Conservation (phyloP, 306 rosid species). For the Glycine tomentella region DNA sequence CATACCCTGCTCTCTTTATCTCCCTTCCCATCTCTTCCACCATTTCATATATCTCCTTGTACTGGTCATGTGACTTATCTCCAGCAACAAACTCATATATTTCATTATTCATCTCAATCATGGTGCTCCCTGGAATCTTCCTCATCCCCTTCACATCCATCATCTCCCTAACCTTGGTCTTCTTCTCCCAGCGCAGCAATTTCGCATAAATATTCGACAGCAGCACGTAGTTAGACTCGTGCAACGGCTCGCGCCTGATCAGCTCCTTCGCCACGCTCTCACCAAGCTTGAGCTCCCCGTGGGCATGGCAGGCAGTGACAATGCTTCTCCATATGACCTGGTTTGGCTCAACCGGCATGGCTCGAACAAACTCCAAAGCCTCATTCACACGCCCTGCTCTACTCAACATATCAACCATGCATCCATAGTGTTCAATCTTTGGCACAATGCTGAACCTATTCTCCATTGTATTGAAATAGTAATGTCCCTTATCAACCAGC, state of each 20-base stretch:
- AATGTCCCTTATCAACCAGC: conserved; percentile 70
- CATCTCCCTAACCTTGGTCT: conserved; percentile 76
- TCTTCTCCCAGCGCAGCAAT: conserved; percentile 80
- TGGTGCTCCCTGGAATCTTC: conserved; percentile 90
- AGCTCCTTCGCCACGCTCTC: conserved; percentile 71
- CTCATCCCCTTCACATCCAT: conserved; percentile 86
- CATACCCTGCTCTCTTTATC: conserved; percentile 83
- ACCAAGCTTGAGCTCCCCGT: conserved; percentile 77
- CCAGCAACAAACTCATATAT: conserved; percentile 86
- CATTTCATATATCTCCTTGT: conserved; percentile 81
- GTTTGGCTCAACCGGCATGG: conserved; percentile 80
- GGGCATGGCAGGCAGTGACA: conserved; percentile 74
- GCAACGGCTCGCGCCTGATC: conserved; percentile 70
- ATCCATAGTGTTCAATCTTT: conserved; percentile 88
- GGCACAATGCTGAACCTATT: conserved; percentile 63
- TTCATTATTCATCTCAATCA: conserved; percentile 78
- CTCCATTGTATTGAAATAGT: conserved; percentile 68
- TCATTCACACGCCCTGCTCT: conserved; percentile 87
- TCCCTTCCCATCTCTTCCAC: conserved; percentile 84
- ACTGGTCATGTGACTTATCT: conserved; percentile 76
- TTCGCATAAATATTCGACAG: conserved; percentile 91
- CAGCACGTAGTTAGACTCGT: conserved; percentile 75
- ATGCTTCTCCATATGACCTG: conserved; percentile 77
- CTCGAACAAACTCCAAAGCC: conserved; percentile 67
- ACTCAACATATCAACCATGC: conserved; percentile 88